These are phyloP conservation scores for Fusarium sp. DNA, from an alignment of 2,329 filamentous ascomycete species.

Conservation along the genomic window DNA sequence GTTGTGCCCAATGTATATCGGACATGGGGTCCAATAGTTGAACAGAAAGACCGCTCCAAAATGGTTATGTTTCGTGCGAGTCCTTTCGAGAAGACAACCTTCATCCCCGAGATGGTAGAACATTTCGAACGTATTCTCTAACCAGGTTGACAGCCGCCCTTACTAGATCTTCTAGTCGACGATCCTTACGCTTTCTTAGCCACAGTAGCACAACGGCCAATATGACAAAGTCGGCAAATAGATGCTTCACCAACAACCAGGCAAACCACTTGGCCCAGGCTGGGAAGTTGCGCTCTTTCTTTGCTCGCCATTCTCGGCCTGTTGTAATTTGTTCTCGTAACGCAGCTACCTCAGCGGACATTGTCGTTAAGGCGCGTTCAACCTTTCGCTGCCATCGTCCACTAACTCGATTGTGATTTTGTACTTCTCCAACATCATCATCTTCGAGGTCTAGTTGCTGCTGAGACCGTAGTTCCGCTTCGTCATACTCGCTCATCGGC, in stretches of 20 bases:
- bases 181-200: constrained; percentile 78
- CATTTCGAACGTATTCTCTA: constrained; percentile 69
- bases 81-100: neutral
- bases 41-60: neutral
- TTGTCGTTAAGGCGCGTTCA: constrained; percentile 85
- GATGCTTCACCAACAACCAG: constrained; percentile 78
- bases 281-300: constrained; percentile 72
- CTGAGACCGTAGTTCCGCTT: constrained; percentile 69
- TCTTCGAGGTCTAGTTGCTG: constrained; percentile 61
- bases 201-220: constrained; percentile 76
- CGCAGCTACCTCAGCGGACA: constrained; percentile 93
- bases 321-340: constrained; percentile 89
- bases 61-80: neutral
- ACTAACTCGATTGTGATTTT: constrained; percentile 49
- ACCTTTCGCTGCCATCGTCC: constrained; percentile 83
- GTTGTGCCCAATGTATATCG: neutral
- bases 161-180: constrained; percentile 79
- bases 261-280: constrained; percentile 79
- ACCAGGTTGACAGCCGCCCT: constrained; percentile 70
- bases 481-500: constrained; percentile 87
- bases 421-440: constrained; percentile 58
- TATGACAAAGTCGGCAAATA: constrained; percentile 77
- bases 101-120: constrained; percentile 69
- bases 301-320: constrained; percentile 77
- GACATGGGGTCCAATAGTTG: neutral